Base-by-base conservation (phyloP, 2,329 filamentous ascomycete genomes). In the Xylariomycetidae sp. region DNA sequence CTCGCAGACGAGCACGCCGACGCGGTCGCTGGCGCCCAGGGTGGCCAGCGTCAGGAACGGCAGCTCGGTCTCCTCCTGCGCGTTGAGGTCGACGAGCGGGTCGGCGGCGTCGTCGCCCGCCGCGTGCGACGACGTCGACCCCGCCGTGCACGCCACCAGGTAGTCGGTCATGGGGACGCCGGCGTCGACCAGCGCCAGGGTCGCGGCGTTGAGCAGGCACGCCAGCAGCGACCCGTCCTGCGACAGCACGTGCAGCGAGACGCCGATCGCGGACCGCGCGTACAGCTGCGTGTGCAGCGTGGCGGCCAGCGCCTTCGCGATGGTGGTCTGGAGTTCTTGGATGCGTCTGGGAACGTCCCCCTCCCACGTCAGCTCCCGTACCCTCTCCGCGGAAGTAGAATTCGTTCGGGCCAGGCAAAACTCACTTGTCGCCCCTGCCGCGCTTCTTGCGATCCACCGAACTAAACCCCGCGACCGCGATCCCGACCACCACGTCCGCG, bases 81-180 rank as follows among this genome's bases (percentile, higher is more conserved):
- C 72, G 57, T 90, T 93, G 19, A 93, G 62, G 59, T 93, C 86
- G 34, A 93, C 67, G 37, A 93, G 59, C 3, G 86, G 86, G 50
- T 93, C 86, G 9, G 83, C 82, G 4, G 56, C 58, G 38, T 85
- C 82, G 51, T 84, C 80, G 35, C 75, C 76, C 2, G 70, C 68
- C 0, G 74, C 68, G 46, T 82, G 75, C 0, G 77, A 74, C 0
- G 79, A 79, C 0, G 83, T 86, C 10, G 82, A 85, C 4, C 89
- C 92, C 0, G 87, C 85, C 1, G 89, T 95, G 61, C 86, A 93
- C 5, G 89, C 87, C 15, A 81, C 79, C 3, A 96, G 75, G 56
- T 95, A 93, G 55, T 94, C 87, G 3, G 80, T 79, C 89, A 96
- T 95, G 16, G 92, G 92, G 14, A 98, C 82, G 32, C 92, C 92